A percentile compares a stretch with the other conserved stretches of the same genome.
These are phyloP conservation scores for Lentinus tigrinus DNA, from an alignment of 768 basidiomycete genomes.

Conservation along the genomic window DNA sequence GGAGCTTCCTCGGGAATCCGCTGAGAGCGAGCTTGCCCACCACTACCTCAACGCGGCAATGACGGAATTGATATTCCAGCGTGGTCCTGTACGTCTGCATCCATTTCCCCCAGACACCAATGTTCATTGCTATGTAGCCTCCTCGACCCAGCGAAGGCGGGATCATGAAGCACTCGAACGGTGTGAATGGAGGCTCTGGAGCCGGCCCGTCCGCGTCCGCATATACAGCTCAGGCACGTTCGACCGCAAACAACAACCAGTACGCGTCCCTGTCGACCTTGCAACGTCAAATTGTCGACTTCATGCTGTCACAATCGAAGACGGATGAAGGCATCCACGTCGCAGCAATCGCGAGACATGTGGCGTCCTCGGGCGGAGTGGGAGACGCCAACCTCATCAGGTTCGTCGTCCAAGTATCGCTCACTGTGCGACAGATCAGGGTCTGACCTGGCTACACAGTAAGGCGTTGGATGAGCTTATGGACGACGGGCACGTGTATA, in stretches of 20 bases:
- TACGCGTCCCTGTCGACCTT: constrained; percentile 57
- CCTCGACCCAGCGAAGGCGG: constrained; percentile 22
- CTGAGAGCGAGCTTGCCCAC: constrained; percentile 78
- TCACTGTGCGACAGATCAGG: not conserved
- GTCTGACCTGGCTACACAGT: constrained; percentile 35
- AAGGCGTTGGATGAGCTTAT: constrained; percentile 74
- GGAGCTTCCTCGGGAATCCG: constrained; percentile 41
- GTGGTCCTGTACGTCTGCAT: constrained; percentile 54
- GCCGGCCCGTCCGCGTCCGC: constrained; percentile 22
- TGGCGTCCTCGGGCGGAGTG: constrained; percentile 34
- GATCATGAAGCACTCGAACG: constrained; percentile 1
- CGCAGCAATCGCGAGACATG: constrained; percentile 62
- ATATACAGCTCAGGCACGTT: constrained; percentile 32
- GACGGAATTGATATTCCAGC: constrained; percentile 62
- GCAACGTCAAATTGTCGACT: constrained; percentile 65
- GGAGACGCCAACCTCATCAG: constrained; percentile 61
- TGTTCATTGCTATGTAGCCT: constrained; percentile 2
- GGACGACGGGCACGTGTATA: constrained; percentile 78
- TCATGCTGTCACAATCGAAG: constrained; percentile 49
- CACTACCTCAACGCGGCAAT: constrained; percentile 77
- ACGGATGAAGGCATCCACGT: constrained; percentile 73
- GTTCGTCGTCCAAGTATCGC: constrained; percentile 33
- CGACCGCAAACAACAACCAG: constrained; percentile 33
- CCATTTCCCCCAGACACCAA: not conserved
- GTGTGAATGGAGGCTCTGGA: not conserved